These are phyloP conservation scores for Chlamydomonas asymmetrica DNA, from an alignment of 139 green algal species.

Conservation along the genomic window DNA sequence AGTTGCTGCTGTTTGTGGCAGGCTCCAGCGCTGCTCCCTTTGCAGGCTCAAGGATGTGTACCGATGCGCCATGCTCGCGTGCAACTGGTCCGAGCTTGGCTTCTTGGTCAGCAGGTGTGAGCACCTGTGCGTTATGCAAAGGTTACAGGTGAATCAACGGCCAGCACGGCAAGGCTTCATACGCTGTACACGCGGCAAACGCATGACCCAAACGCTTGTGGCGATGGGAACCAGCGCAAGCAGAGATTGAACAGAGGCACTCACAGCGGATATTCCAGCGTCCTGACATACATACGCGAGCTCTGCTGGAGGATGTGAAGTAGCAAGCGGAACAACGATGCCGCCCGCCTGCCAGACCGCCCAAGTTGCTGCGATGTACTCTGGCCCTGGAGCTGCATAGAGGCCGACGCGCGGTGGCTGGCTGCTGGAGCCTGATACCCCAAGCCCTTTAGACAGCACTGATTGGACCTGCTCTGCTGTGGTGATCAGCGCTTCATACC, in stretches of 20 bases:
- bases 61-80: slow-evolving; percentile 3
- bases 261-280: slow-evolving; percentile 52
- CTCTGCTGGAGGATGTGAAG: slow-evolving; percentile 73
- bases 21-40: too few species aligned
- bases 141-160: too few species aligned
- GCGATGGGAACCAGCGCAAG: too few species aligned
- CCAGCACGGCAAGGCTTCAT: too few species aligned
- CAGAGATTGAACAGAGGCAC: too few species aligned
- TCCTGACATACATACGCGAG: slow-evolving; percentile 85
- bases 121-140: not conserved
- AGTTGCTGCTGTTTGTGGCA: slow-evolving; percentile 14
- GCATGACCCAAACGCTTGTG: too few species aligned
- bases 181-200: not conserved
- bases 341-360: slow-evolving; percentile 78
- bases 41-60: slow-evolving; percentile 32
- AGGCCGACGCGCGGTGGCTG: slow-evolving; percentile 44
- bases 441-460: not conserved
- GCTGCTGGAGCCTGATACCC: too few species aligned
- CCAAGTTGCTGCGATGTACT: slow-evolving; percentile 79
- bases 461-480: not conserved
- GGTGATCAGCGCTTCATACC: slow-evolving; percentile 26
- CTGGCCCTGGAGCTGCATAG: slow-evolving; percentile 47
- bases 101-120: slow-evolving; percentile 10
- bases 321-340: slow-evolving; percentile 85
- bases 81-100: slow-evolving; percentile 13